Percentiles rank a stretch among this genome's conserved stretches.
phyloP scores from a whole-genome alignment of 1,139 yeast species.

The Magnusiomyces fungicola region DNA sequence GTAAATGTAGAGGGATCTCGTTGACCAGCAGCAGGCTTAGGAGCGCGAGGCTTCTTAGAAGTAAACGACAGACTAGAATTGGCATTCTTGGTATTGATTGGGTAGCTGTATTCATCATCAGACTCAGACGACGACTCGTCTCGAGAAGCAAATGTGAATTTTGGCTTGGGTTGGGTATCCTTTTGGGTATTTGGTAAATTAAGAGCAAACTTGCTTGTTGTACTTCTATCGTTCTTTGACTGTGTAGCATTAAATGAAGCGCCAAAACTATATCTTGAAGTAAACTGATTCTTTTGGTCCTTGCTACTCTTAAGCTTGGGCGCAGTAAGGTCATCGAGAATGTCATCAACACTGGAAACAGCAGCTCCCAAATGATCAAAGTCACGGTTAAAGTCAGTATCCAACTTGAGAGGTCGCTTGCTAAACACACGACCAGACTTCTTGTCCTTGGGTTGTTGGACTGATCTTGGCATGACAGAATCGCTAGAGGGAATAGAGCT shows the following conservation, averaged over 20 bases:
- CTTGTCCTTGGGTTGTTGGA: not conserved
- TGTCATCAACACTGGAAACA: conserved; percentile 1
- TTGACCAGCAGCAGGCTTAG: too few species aligned
- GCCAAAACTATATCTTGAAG: conserved; percentile 35
- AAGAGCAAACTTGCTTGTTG: conserved; percentile 3
- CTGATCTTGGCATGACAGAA: not conserved
- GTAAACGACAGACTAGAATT: not conserved
- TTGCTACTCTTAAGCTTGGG: not conserved
- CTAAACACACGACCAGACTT: not conserved
- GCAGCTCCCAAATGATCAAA: not conserved
- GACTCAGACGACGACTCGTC: conserved; percentile 11
- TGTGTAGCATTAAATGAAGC: conserved; percentile 26
- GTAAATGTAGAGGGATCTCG: conserved; percentile 15
- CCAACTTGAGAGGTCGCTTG: not conserved
- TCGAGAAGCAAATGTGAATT: conserved; percentile 14
- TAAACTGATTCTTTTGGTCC: conserved; percentile 17
- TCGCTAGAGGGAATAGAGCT: not conserved
- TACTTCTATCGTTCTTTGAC: conserved; percentile 9
- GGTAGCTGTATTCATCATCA: conserved; percentile 9
- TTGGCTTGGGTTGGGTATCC: conserved; percentile 14
- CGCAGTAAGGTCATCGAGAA: conserved; percentile 3
- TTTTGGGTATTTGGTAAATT: conserved; percentile 13
- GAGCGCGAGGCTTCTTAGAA: not conserved
- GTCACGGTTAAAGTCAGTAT: conserved; percentile 4
- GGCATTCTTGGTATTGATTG: conserved; percentile 2